These are phyloP conservation scores for Colletotrichum somersetense DNA, from an alignment of 2,329 filamentous ascomycete genomes.

Conservation along the genomic window DNA sequence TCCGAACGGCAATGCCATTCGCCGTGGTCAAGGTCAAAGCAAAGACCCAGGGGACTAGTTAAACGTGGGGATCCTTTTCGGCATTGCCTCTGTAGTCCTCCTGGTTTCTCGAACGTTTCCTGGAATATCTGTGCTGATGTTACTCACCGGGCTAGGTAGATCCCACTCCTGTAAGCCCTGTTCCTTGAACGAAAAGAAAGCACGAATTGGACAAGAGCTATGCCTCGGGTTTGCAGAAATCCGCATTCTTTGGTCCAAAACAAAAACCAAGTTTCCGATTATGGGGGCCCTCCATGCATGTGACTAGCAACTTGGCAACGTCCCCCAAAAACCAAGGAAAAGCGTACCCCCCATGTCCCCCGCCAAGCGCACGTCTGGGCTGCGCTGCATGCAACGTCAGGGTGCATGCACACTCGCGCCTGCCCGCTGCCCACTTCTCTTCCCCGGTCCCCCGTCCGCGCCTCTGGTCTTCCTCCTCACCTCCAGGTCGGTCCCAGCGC, in stretches of 20 bases:
- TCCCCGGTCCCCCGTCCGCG: slow-evolving; percentile 27
- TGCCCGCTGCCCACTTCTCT: slow-evolving; percentile 14
- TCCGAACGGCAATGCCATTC: not conserved
- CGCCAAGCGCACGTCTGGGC: slow-evolving; percentile 35
- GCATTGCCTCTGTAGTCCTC: slow-evolving; percentile 9
- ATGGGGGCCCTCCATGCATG: slow-evolving; percentile 38
- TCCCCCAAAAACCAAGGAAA: slow-evolving; percentile 41
- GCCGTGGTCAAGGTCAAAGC: not conserved
- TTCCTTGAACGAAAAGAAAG: not conserved
- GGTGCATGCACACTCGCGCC: slow-evolving; percentile 30
- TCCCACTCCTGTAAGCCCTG: not conserved
- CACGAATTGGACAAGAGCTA: not conserved
- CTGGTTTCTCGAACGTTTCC: slow-evolving; percentile 15
- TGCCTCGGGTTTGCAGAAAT: slow-evolving; percentile 15
- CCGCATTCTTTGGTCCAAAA: slow-evolving; percentile 18
- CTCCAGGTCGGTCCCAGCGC: slow-evolving; percentile 2
- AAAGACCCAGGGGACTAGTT: slow-evolving; percentile 21
- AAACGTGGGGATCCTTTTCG: slow-evolving; percentile 18
- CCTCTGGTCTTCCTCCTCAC: slow-evolving; percentile 8
- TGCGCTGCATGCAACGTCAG: slow-evolving; percentile 34
- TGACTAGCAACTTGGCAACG: slow-evolving; percentile 39
- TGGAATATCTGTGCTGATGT: slow-evolving; percentile 14
- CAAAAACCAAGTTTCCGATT: slow-evolving; percentile 40
- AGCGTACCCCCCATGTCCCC: slow-evolving; percentile 31
- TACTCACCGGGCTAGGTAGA: slow-evolving; percentile 13